Base-by-base conservation (phyloP, 1,284 basidiomycete genomes). In the Pseudozyma hubeiensis region DNA sequence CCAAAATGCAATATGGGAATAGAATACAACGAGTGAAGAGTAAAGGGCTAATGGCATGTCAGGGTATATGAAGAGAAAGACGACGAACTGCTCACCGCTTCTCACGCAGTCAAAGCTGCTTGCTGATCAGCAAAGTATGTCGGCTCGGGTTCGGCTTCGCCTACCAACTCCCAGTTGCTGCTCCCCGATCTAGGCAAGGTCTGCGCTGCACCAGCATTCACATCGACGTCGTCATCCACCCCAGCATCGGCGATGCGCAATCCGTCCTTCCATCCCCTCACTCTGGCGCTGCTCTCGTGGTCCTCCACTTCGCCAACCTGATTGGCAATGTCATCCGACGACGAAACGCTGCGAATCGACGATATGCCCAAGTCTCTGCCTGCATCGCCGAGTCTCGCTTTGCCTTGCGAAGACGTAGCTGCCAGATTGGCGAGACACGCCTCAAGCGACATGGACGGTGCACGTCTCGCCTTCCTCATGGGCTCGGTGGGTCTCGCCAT, bases 151-250 rank as follows among this genome's bases (percentile, higher is more conserved):
- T 72, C 60, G 7, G 43, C 55, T 35, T 72, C 69, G 30, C 58
- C 71, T 4, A 74, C 59, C 7, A 74, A 30, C 63, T 68, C 65
- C 71, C 71, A 74, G 14, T 74, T 74, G 53, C 63, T 74, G 57
- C 71, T 74, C 3, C 71, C 71, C 1, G 65, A 69, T 1, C 71
- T 33, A 3, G 71, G 62, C 49, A 74, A 46, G 4, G 59, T 60
- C 33, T 47, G 39, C 0, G 29, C 24, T 1, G 34, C 48, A 24
- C 46, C 59, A 7, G 63, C 51, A 10, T 59, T 56, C 39, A 57
- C 39, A 30, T 37, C 44, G 7, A 40, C 56, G 3, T 37, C 63
- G 17, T 64, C 60, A 3, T 75, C 61, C 29, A 69, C 19, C 0
- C 49, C 63, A 35, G 66, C 72, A 5, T 66, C 72, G 13, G 64